Conservation (phyloP, 257 asterid genomes). For the Nicotiana tomentosiformis region DNA sequence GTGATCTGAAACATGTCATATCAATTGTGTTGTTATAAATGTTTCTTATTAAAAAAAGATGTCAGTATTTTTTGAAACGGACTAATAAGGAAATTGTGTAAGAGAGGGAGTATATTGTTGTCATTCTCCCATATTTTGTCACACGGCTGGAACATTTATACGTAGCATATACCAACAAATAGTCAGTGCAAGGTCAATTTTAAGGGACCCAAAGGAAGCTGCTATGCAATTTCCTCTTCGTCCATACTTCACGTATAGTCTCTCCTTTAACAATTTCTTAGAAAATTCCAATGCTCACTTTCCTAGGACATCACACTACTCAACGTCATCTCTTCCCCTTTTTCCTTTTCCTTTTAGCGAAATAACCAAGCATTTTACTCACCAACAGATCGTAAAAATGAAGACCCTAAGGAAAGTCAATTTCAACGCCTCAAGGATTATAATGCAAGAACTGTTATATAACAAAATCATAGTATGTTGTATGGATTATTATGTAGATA, state of each 20-base stretch:
- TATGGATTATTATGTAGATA: neutral
- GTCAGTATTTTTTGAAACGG: no score
- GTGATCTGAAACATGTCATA: no score
- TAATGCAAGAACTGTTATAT: neutral
- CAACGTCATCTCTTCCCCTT: neutral
- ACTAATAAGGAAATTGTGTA: no score
- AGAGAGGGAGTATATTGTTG: no score
- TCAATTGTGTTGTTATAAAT: no score
- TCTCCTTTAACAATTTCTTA: conserved; percentile 12
- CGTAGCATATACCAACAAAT: neutral
- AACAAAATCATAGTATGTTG: no score
- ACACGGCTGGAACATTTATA: neutral
- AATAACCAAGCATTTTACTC: neutral
- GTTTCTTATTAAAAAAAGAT: no score
- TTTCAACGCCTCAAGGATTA: neutral
- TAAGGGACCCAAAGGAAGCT: conserved; percentile 23
- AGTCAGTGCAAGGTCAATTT: conserved; percentile 6
- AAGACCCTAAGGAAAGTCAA: neutral
- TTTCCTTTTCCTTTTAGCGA: neutral
- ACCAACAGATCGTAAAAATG: neutral
- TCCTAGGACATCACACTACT: neutral
- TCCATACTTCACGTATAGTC: conserved; percentile 16
- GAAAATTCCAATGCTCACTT: conserved; percentile 8
- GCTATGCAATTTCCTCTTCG: conserved; percentile 31
- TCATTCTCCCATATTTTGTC: neutral